Evolutionary conservation across 345 rosid species (phyloP), one percentile per base, ranked within the genome.

Genomic region (Populus alba): DNA sequence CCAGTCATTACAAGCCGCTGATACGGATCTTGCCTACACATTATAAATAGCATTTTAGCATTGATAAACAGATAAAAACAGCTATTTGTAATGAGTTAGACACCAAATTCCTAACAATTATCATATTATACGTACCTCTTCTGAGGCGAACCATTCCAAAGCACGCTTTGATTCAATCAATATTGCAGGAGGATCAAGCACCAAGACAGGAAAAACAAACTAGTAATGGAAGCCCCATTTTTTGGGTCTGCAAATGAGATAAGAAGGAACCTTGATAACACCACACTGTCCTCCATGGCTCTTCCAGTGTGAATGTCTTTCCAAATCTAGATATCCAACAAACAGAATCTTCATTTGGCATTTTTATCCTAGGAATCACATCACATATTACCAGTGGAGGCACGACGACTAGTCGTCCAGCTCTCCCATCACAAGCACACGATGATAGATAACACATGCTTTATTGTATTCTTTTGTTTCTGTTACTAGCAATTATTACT

Each of bases 171-270:
- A 85, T 22, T 89, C 90, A 49, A 88, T 77, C 85, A 96, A 71
- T 1, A 81, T 89, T 63, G 87, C 99, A 41, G 97, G 92, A 75
- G 98, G 99, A 84, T 91, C 91, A 78, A 94, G 93, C 70, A 84
- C 91, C 75, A 96, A 86, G 43, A 92, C 97, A 76, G 97, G 97
- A 68, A 96, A 96, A 22, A 98, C 97, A 88, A 96, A 86, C 93
- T 97, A 88, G 79, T 92, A 96, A 76, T 88, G 89, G 76, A 96
- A 96, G 78, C 81, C 92, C 99, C 98, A 92, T 91, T 94, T 63
- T 96, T 92, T 69, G 94, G 84, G 88, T 96, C 98, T 0, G 97
- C 98, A 49, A 87, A 96, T 3, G 98, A 94, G 80, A 96, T 91
- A 75, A 94, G 85, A n/a, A 94, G 88, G 82, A 96, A 91, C 87